Percentiles rank a stretch among this genome's conserved stretches.
These are phyloP conservation scores for Arthrobotrys sinensis DNA, from an alignment of 2,329 filamentous ascomycete genomes.

Conservation along the genomic window DNA sequence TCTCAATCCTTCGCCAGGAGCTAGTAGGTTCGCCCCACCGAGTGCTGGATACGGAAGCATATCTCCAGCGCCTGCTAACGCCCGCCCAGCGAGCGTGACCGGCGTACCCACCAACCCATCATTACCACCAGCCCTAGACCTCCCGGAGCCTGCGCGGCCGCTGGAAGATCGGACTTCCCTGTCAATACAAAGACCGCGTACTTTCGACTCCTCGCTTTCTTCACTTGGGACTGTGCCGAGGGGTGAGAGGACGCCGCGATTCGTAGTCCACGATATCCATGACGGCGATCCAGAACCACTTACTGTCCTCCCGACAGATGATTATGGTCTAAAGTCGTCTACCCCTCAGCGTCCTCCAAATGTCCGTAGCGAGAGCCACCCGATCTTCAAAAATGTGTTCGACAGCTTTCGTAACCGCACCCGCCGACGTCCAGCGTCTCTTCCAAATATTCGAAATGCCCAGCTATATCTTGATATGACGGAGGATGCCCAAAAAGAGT, in stretches of 20 bases:
- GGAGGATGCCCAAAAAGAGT: constrained; percentile 83
- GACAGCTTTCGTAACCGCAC: constrained; percentile 66
- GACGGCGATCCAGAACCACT: constrained; percentile 13
- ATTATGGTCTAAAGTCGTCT: constrained; percentile 20
- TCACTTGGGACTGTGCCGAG: constrained; percentile 21
- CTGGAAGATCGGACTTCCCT: constrained; percentile 35
- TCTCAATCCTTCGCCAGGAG: constrained; percentile 41
- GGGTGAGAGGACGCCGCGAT: constrained; percentile 36
- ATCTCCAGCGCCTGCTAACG: constrained; percentile 16
- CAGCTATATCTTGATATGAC: constrained; percentile 74
- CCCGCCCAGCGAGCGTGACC: constrained; percentile 26
- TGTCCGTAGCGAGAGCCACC: constrained; percentile 68
- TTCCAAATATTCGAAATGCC: constrained; percentile 66
- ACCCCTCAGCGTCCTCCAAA: constrained; percentile 56
- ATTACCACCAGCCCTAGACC: constrained; percentile 40
- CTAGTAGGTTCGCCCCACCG: neutral
- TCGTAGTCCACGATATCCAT: constrained; percentile 10
- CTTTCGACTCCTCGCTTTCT: constrained; percentile 44
- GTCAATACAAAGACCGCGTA: constrained; percentile 30
- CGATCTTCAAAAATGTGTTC: constrained; percentile 63
- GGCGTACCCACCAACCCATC: constrained; percentile 39
- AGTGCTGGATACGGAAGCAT: constrained; percentile 44
- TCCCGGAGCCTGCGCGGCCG: constrained; percentile 48
- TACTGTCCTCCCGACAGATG: constrained; percentile 35
- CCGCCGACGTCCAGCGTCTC: constrained; percentile 68